Percentiles rank a stretch among this genome's conserved stretches.
Evolutionary conservation across 2,329 filamentous ascomycete genomes (phyloP).

Genomic region (Plenodomus biglobosus): DNA sequence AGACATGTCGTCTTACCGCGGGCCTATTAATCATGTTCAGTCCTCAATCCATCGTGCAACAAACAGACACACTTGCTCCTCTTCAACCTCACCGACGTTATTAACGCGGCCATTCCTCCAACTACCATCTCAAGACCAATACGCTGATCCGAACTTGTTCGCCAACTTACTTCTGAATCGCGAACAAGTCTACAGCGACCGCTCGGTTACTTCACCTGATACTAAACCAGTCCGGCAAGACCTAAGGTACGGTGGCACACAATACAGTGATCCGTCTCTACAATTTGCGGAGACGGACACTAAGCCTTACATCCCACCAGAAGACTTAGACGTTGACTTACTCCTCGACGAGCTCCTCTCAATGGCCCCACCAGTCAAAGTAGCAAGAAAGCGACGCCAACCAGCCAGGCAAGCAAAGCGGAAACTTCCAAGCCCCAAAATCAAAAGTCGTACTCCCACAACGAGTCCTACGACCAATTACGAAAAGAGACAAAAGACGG

Average conservation of each 20-base stretch:
- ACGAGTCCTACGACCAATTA: background rate
- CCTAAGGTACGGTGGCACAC: background rate
- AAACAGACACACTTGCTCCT: background rate
- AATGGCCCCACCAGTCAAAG: background rate
- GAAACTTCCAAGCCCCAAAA: background rate
- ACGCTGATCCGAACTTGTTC: background rate
- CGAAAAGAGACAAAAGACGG: background rate
- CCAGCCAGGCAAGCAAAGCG: background rate
- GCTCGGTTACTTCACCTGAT: background rate
- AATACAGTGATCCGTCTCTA: background rate
- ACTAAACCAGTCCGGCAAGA: no score
- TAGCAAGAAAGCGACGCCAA: background rate
- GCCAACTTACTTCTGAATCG: background rate
- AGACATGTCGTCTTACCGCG: no score
- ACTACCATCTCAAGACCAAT: no score
- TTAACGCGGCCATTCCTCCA: background rate
- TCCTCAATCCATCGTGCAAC: no score
- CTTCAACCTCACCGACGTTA: background rate
- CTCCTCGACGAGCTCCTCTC: background rate
- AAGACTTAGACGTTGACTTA: background rate
- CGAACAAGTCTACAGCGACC: background rate
- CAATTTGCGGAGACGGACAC: background rate
- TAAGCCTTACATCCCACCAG: background rate
- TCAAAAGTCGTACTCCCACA: background rate
- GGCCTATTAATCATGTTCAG: no score